Percentiles rank a stretch among this genome's conserved stretches.
Evolutionary conservation across 2,329 filamentous ascomycete species (phyloP).

Genomic region (Calonectria honghensis): DNA sequence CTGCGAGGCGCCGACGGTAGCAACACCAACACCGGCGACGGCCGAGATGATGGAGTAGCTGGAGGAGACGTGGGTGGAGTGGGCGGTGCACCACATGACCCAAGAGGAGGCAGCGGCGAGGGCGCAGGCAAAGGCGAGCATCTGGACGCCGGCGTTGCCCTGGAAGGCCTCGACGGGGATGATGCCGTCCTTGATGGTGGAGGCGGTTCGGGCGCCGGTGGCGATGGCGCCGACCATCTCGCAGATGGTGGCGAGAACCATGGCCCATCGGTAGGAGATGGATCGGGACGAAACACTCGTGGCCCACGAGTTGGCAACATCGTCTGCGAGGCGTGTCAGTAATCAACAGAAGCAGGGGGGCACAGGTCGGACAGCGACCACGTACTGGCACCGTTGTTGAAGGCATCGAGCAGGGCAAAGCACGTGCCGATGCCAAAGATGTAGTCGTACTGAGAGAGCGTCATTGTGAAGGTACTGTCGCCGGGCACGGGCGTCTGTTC

Average conservation of each 20-base stretch:
- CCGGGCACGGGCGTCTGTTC: constrained; percentile 14
- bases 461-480: constrained; percentile 23
- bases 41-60: constrained; percentile 83
- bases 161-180: constrained; percentile 77
- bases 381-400: constrained; percentile 87
- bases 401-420: constrained; percentile 85
- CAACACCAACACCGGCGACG: constrained; percentile 81
- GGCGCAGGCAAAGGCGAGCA: constrained; percentile 80
- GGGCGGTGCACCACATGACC: constrained; percentile 87
- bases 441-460: constrained; percentile 63
- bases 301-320: constrained; percentile 90
- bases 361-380: constrained; percentile 49
- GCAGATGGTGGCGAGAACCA: constrained; percentile 79
- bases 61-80: constrained; percentile 84
- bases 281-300: constrained; percentile 89
- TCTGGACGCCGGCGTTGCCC: constrained; percentile 78
- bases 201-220: constrained; percentile 81
- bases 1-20: constrained; percentile 75
- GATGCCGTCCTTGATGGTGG: constrained; percentile 88
- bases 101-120: constrained; percentile 80
- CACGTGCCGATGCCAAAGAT: constrained; percentile 84
- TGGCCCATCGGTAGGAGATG: constrained; percentile 81
- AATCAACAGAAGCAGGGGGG: background rate
- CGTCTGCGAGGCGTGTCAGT: constrained; percentile 70
- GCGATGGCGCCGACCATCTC: constrained; percentile 80